These are phyloP conservation scores for Hymenoscyphus scutula DNA, from an alignment of 2,329 filamentous ascomycete species.

Conservation along the genomic window DNA sequence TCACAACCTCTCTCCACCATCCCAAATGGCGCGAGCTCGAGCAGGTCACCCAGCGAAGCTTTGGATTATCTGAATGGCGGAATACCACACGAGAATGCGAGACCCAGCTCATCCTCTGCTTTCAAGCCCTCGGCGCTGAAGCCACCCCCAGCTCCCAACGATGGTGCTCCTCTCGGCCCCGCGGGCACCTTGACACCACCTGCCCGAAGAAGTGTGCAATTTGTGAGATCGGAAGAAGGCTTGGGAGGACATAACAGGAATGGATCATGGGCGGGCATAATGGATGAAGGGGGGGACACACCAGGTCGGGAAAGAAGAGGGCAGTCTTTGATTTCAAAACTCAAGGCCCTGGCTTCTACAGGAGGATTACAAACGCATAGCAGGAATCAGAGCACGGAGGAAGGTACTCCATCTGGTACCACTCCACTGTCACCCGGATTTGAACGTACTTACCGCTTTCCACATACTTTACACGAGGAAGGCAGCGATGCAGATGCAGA, in stretches of 20 bases:
- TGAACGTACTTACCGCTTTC: slow-evolving; percentile 47
- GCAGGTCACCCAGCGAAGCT: slow-evolving; percentile 26
- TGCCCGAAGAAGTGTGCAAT: slow-evolving; percentile 70
- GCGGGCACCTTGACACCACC: slow-evolving; percentile 34
- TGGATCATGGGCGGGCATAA: slow-evolving; percentile 49
- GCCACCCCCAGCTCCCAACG: slow-evolving; percentile 9
- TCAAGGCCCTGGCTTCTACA: slow-evolving; percentile 68
- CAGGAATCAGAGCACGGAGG: slow-evolving; percentile 42
- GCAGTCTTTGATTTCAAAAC: slow-evolving; percentile 71
- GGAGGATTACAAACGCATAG: slow-evolving; percentile 44
- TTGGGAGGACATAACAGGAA: slow-evolving; percentile 53
- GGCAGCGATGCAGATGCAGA: slow-evolving; percentile 81
- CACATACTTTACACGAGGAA: slow-evolving; percentile 46
- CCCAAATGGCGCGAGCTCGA: slow-evolving; percentile 19
- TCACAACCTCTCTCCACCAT: slow-evolving; percentile 17
- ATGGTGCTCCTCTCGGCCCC: slow-evolving; percentile 12
- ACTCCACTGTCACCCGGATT: slow-evolving; percentile 46
- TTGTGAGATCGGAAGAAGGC: slow-evolving; percentile 57
- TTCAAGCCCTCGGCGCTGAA: slow-evolving; percentile 25
- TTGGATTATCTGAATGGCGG: slow-evolving; percentile 37
- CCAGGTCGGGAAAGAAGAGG: slow-evolving; percentile 57
- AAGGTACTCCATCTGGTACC: slow-evolving; percentile 40
- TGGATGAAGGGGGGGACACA: slow-evolving; percentile 58
- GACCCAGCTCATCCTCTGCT: slow-evolving; percentile 14
- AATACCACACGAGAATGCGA: slow-evolving; percentile 27